Percentiles rank a stretch among this genome's conserved stretches.
These are phyloP conservation scores for Phoma herbarum DNA, from an alignment of 2,329 filamentous ascomycete genomes.

Conservation along the genomic window DNA sequence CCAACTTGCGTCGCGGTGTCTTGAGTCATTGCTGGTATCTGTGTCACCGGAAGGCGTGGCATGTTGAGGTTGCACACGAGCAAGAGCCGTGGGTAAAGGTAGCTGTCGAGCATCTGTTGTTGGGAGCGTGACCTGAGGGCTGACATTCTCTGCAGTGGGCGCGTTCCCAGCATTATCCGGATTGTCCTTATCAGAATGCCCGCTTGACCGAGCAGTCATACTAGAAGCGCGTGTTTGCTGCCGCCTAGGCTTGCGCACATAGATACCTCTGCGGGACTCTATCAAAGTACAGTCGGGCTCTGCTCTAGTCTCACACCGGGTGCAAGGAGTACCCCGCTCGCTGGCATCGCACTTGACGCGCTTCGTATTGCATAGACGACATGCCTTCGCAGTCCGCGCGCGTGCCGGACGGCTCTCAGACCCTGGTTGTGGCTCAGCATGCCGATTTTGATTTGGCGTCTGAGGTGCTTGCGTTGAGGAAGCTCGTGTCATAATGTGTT, in stretches of 20 bases:
- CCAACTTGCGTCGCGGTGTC: slow-evolving; percentile 9
- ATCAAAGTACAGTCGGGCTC: slow-evolving; percentile 9
- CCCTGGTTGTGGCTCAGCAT: not conserved
- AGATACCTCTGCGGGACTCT: slow-evolving; percentile 17
- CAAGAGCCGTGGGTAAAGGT: not conserved
- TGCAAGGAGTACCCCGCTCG: slow-evolving; percentile 16
- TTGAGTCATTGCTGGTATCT: not conserved
- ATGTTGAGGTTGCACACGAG: not conserved
- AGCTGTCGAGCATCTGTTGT: not conserved
- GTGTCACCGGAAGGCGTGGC: not conserved
- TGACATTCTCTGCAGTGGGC: not conserved
- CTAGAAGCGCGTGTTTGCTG: not conserved
- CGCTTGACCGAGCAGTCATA: not conserved
- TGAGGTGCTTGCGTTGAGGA: not conserved
- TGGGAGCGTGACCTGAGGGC: not conserved
- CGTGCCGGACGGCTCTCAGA: slow-evolving; percentile 6
- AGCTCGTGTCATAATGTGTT: not conserved
- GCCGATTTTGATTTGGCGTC: not conserved
- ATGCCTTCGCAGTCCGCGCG: slow-evolving; percentile 14
- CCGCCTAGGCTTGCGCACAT: slow-evolving; percentile 14
- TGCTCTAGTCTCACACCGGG: slow-evolving; percentile 11
- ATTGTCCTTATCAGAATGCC: not conserved
- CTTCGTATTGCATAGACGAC: slow-evolving; percentile 17
- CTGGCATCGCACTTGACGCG: slow-evolving; percentile 19
- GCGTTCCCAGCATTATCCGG: not conserved